A percentile compares a stretch with the other conserved stretches of the same genome.
phyloP scores from a whole-genome alignment of 2,329 filamentous ascomycete species.

The Pseudogymnoascus sp. region DNA sequence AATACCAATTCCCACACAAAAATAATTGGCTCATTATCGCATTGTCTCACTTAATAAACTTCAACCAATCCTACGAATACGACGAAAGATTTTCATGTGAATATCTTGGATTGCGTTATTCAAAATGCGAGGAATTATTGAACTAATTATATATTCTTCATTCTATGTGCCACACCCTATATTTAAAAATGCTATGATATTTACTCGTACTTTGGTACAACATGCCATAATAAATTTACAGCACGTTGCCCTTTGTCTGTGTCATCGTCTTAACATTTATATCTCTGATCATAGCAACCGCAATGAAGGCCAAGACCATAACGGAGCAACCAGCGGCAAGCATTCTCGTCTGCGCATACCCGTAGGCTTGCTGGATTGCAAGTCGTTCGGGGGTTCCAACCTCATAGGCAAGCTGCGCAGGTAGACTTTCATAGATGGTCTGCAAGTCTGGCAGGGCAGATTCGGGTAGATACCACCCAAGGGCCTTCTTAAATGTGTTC shows the following conservation, averaged over 20 bases:
- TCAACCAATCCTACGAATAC: background rate
- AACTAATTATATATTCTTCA: background rate
- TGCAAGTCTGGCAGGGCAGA: slow-evolving; percentile 32
- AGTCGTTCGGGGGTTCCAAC: slow-evolving; percentile 35
- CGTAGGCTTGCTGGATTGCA: slow-evolving; percentile 55
- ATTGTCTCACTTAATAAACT: background rate
- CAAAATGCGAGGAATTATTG: background rate
- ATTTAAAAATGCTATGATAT: background rate
- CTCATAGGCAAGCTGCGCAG: slow-evolving; percentile 43
- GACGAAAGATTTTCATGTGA: background rate
- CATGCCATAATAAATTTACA: slow-evolving; percentile 11
- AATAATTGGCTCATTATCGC: background rate
- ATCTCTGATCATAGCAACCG: slow-evolving; percentile 39
- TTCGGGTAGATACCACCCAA: slow-evolving; percentile 44
- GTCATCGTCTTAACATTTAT: slow-evolving; percentile 38
- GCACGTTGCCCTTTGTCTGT: slow-evolving; percentile 36
- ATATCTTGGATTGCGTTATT: background rate
- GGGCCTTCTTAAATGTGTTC: slow-evolving; percentile 47
- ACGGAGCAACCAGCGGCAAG: slow-evolving; percentile 43
- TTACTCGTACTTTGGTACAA: background rate
- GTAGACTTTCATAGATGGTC: slow-evolving; percentile 47
- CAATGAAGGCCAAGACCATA: slow-evolving; percentile 35
- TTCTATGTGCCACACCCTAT: background rate
- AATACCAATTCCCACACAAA: background rate
- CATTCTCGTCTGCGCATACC: slow-evolving; percentile 43